Evolutionary conservation across 1,284 basidiomycete species (phyloP).

Genomic region (Ceratobasidium sp.): DNA sequence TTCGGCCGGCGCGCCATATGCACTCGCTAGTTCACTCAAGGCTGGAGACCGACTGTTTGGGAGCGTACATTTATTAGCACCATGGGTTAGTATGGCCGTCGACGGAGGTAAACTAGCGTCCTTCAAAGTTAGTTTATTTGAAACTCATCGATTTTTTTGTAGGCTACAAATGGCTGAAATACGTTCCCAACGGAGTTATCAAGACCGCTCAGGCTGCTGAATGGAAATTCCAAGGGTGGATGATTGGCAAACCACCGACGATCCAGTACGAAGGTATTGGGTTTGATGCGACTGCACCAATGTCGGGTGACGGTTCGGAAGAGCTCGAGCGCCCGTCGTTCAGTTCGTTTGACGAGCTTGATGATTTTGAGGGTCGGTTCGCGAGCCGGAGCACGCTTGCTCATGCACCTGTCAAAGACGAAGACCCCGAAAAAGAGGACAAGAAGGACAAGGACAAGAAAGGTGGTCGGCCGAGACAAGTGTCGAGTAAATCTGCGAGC

Average conservation of each 20-base stretch:
- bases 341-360: constrained; percentile 70
- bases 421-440: constrained; percentile 46
- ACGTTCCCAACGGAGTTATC: constrained; percentile 90
- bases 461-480: background rate
- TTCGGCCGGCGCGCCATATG: constrained; percentile 96
- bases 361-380: constrained; percentile 82
- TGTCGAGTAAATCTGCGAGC: background rate
- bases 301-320: constrained; percentile 38
- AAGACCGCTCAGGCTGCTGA: constrained; percentile 97
- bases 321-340: constrained; percentile 33
- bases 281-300: constrained; percentile 57
- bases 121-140: background rate
- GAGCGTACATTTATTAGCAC: constrained; percentile 87
- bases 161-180: constrained; percentile 96
- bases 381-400: constrained; percentile 77
- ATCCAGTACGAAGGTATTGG: constrained; percentile 81
- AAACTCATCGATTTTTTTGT: constrained; percentile 49
- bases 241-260: constrained; percentile 91
- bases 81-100: constrained; percentile 89
- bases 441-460: background rate
- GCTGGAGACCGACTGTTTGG: constrained; percentile 79
- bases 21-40: constrained; percentile 83
- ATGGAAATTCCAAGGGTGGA: constrained; percentile 96
- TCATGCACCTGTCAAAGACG: constrained; percentile 44
- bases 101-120: constrained; percentile 72